Evolutionary conservation across 257 asterid genomes (phyloP), one percentile per base, ranked within the genome.

Genomic region (Gentiana macrophylla): DNA sequence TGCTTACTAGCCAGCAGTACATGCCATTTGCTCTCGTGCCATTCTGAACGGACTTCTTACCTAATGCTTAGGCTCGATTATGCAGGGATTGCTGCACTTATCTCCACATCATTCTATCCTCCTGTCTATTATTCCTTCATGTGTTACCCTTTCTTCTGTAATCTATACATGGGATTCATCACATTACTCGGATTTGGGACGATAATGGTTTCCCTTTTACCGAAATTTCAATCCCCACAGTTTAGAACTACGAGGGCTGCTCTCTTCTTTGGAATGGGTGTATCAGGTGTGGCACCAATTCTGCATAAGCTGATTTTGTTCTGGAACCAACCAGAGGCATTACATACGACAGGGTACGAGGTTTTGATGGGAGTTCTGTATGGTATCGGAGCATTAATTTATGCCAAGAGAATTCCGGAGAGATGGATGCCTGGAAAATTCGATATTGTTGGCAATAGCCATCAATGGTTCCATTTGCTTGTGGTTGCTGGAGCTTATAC

Each of bases 351-450:
- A 0, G 82, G 76, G 0, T 89, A 83, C 33, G 99, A 92, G 52
- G 57, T 81, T 12, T 74, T 92, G 83, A 88, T 92, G 99, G 99
- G 97, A 37, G 45, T 55, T 0, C 65, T 92, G 8, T 92, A 92
- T 4, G 95, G 95, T 7, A 9, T 79, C 1, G 97, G 97, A 37
- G 99, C 97, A 0, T 49, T 89, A 36, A 74, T 92, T 1, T 92
- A 92, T 35, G 94, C 99, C 2, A 66, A 70, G 94, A 65, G 95
- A 51, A 58, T 85, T 37, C 99, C 99, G 0, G 97, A 92, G 75
- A 75, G 83, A 66, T 86, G 95, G 99, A 83, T 70, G 91, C 99
- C 97, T 0, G 99, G 99, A 35, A 88, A 81, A 62, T 88, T 92
- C 3, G 99, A 92, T 50, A 80, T 92, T 8, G 94, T 92, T 0